phyloP scores from a whole-genome alignment of 2,329 filamentous ascomycete genomes.

The Trichoderma atroviride region DNA sequence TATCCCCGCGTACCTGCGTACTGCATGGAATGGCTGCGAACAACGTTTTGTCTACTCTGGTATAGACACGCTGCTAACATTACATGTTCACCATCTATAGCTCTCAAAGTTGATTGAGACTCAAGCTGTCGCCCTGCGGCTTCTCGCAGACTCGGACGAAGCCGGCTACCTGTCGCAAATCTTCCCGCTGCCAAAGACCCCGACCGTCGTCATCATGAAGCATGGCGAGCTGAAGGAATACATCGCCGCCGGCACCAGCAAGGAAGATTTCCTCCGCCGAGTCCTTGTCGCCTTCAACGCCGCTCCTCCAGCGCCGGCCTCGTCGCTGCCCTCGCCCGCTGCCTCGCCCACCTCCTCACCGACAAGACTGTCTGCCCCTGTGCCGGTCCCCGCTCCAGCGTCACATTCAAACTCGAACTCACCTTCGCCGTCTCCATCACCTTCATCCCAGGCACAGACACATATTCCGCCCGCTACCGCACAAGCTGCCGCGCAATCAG shows the following conservation, averaged over 20 bases:
- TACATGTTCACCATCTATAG: constrained; percentile 39
- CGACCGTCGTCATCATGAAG: constrained; percentile 77
- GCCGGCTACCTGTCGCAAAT: constrained; percentile 80
- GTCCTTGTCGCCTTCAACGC: constrained; percentile 41
- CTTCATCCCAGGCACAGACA: background rate
- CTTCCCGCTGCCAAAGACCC: constrained; percentile 77
- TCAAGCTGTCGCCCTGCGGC: constrained; percentile 69
- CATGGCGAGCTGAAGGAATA: constrained; percentile 80
- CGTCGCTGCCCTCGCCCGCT: constrained; percentile 29
- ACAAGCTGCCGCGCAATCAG: constrained; percentile 37
- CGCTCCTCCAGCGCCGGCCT: constrained; percentile 19
- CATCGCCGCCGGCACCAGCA: constrained; percentile 64
- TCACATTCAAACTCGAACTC: constrained; percentile 21
- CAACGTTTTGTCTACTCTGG: background rate
- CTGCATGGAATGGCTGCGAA: background rate
- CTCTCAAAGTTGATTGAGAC: constrained; percentile 58
- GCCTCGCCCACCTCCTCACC: constrained; percentile 12
- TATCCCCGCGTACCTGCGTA: background rate
- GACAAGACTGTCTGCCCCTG: constrained; percentile 17
- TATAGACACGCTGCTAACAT: constrained; percentile 22
- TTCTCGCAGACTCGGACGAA: constrained; percentile 75
- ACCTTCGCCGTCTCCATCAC: background rate
- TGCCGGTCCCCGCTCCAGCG: constrained; percentile 17
- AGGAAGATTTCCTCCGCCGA: constrained; percentile 65
- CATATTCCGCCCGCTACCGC: constrained; percentile 23